Conservation (phyloP, 192 early-diverging fungal species). For the Podochytrium sp. region DNA sequence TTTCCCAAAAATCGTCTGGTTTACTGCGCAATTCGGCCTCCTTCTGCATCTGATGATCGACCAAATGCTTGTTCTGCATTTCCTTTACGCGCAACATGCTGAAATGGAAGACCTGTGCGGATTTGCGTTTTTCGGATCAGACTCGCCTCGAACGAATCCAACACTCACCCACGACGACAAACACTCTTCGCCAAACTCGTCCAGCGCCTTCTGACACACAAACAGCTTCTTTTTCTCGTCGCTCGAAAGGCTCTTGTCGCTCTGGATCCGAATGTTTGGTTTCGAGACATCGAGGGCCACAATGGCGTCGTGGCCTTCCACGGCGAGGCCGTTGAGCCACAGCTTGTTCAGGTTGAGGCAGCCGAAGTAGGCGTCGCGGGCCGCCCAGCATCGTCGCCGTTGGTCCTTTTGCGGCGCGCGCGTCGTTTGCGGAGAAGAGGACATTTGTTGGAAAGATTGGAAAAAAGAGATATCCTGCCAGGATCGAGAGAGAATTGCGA, state of each 20-base stretch:
- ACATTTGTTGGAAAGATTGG: too few relatives aligned
- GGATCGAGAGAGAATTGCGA: too few relatives aligned
- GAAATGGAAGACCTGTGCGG: slow-evolving; percentile 45
- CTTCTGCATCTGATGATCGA: slow-evolving; percentile 37
- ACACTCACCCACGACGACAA: slow-evolving; percentile 72
- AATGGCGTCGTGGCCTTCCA: slow-evolving; percentile 44
- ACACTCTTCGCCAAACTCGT: slow-evolving; percentile 65
- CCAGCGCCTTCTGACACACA: slow-evolving; percentile 58
- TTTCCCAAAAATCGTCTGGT: slow-evolving; percentile 48
- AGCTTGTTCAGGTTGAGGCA: slow-evolving; percentile 75
- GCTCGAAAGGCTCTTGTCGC: slow-evolving; percentile 34
- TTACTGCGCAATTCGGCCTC: slow-evolving; percentile 21
- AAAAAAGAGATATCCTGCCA: too few relatives aligned
- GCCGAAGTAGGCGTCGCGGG: slow-evolving; percentile 77
- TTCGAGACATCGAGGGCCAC: slow-evolving; percentile 42
- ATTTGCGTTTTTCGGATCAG: neutral
- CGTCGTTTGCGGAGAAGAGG: too few relatives aligned
- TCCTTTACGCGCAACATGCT: slow-evolving; percentile 54
- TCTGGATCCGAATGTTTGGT: slow-evolving; percentile 45
- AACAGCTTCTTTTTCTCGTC: slow-evolving; percentile 37
- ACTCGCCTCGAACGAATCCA: neutral
- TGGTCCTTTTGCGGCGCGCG: slow-evolving; percentile 60
- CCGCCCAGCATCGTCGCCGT: slow-evolving; percentile 76
- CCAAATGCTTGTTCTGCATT: slow-evolving; percentile 44
- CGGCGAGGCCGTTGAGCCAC: slow-evolving; percentile 52